Evolutionary conservation across 2,329 filamentous ascomycete genomes (phyloP), one percentile per base, ranked within the genome.

Genomic region (Helicocarpus griseus): DNA sequence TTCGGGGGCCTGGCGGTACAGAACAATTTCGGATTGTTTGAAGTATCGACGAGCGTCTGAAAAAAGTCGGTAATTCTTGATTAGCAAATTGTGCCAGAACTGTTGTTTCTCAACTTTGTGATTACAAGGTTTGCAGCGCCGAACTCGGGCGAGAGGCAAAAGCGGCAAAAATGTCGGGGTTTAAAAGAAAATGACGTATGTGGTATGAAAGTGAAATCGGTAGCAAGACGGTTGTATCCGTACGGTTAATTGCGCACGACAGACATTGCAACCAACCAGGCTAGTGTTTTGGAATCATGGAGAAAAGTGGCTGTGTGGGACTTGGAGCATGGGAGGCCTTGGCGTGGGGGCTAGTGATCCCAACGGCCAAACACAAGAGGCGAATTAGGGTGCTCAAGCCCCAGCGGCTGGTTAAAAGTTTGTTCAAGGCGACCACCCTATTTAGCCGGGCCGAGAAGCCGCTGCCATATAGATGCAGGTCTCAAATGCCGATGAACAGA

Each of bases 11-110:
- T 97, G 93, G 58, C 93, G 84, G 75, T 87, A 97, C 49, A 98
- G 83, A 53, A 96, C 90, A 66, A 98, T 98, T 73, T 98, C 93
- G 49, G 89, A 96, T 71, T 98, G 93, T 72, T 98, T 98, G 75
- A 98, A 98, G 74, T 98, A 98, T 62, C 93, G 83, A 62, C 93
- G 83, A 47, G 93, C 93, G 69, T 98, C 93, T 90, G 65, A 41
- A 46, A n/a, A 26, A 26, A 21, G 8, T n/a, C n/a, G n/a, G n/a
- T n/a, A n/a, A n/a, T n/a, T 19, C 19, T 14, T 38, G 21, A 19
- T 47, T 36, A 47, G 45, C n/a, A 14, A 35, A 26, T 36, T 24
- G 19, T 8, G n/a, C 8, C 6, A 14, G 6, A 36, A 21, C 8
- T 29, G 13, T 24, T 31, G 40, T 8, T 35, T 13, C n/a, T 24